Evolutionary conservation across 2,329 filamentous ascomycete genomes (phyloP).

Genomic region (Alternaria consortialis): DNA sequence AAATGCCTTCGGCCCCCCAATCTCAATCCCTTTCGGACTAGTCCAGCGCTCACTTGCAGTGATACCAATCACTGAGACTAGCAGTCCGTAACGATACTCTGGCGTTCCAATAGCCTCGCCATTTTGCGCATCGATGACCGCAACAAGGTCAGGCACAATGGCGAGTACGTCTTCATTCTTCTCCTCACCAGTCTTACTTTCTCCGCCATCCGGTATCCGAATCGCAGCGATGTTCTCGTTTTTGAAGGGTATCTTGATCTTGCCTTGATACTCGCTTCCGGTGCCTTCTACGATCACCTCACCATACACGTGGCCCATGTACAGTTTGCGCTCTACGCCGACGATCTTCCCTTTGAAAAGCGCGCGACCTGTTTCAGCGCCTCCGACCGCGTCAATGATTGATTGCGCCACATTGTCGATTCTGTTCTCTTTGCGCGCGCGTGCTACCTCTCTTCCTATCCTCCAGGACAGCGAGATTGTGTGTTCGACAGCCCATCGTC

Average conservation of each 20-base stretch:
- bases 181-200: constrained; percentile 41
- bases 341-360: constrained; percentile 59
- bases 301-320: constrained; percentile 56
- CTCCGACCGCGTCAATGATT: constrained; percentile 56
- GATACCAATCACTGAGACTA: constrained; percentile 63
- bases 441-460: constrained; percentile 49
- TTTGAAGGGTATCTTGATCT: constrained; percentile 73
- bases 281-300: constrained; percentile 53
- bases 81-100: constrained; percentile 64
- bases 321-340: constrained; percentile 53
- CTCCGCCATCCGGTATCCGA: constrained; percentile 37
- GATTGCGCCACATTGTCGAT: constrained; percentile 50
- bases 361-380: constrained; percentile 48
- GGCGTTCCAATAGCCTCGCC: constrained; percentile 62
- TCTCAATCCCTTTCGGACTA: constrained; percentile 58
- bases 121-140: constrained; percentile 59
- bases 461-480: constrained; percentile 52
- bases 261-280: constrained; percentile 49
- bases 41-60: constrained; percentile 65
- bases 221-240: constrained; percentile 75
- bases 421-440: constrained; percentile 47
- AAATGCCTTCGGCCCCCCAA: constrained; percentile 62
- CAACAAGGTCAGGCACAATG: constrained; percentile 61
- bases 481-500: constrained; percentile 51
- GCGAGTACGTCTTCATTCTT: constrained; percentile 55